Base-by-base conservation (phyloP, 1,139 yeast species). In the Schwanniomyces etchellsii region DNA sequence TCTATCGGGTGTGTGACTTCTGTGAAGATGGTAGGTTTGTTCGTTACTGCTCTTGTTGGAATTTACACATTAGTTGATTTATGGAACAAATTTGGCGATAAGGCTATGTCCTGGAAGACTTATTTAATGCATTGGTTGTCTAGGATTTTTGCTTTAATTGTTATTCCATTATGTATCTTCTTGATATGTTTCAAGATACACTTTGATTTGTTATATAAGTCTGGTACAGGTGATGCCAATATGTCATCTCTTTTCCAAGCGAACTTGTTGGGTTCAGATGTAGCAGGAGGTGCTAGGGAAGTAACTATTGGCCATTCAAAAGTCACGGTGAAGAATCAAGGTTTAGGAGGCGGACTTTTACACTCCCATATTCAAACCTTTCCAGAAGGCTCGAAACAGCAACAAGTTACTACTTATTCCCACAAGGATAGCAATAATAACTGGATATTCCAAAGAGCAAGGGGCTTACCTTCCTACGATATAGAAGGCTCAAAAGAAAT, bases 221-320 rank as follows among this genome's bases (percentile, higher is more conserved):
- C 84, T 10, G 94, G 99, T 40, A 78, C 96, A 13, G 98, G 98
- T 41, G 97, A 91, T 55, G 93, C 96, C 29, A 83, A 83, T 49
- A 93, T 93, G 98, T 84, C 95, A 12, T 86, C 97, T 0, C 68
- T 93, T 42, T 91, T 91, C 75, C 98, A 91, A 64, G 98, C 98
- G 33, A 84, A 86, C 54, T 71, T 91, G 49, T 60, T 67, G 27
- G 95, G 95, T 24, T 77, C 91, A 21, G 77, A 75, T 35, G 80
- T 89, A 38, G 83, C 79, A 35, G 77, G 80, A 34, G 96, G 96
- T 16, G 95, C 98, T 42, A 69, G 95, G 57, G 96, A 89, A 45
- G 68, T 91, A 29, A 77, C 94, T 24, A 64, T 83, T 34, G 89
- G 86, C 24, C 75, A 80, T 34, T 86, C 97, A 1, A 56, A 69